Evolutionary conservation across 2,329 filamentous ascomycete genomes (phyloP).

Genomic region (Fusarium hainanense): DNA sequence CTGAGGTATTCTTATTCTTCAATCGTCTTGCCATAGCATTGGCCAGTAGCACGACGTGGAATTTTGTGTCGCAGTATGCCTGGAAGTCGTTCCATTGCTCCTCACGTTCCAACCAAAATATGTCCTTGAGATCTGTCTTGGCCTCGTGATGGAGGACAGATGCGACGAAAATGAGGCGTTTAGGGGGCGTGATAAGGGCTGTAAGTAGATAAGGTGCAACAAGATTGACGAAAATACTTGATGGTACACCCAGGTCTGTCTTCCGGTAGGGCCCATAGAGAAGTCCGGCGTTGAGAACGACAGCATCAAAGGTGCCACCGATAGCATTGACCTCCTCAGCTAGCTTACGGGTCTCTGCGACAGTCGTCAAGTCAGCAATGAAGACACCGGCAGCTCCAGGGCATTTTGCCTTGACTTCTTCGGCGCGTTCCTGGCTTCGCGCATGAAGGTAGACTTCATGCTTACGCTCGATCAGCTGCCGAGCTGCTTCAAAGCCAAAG

Average conservation of each 20-base stretch:
- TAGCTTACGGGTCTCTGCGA: slow-evolving; percentile 35
- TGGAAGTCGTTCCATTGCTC: slow-evolving; percentile 33
- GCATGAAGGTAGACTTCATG: slow-evolving; percentile 42
- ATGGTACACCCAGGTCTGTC: slow-evolving; percentile 31
- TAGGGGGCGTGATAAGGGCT: slow-evolving; percentile 33
- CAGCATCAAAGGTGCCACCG: slow-evolving; percentile 33
- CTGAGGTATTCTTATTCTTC: slow-evolving; percentile 18
- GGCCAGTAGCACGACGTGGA: slow-evolving; percentile 36
- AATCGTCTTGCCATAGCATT: slow-evolving; percentile 36
- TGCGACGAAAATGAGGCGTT: slow-evolving; percentile 32
- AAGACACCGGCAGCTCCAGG: slow-evolving; percentile 35
- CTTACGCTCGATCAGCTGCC: slow-evolving; percentile 38
- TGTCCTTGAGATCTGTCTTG: slow-evolving; percentile 27
- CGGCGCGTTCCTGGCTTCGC: slow-evolving; percentile 33
- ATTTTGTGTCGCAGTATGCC: slow-evolving; percentile 38
- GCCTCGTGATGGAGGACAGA: slow-evolving; percentile 35
- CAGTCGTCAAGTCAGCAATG: slow-evolving; percentile 35
- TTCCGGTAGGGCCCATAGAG: slow-evolving; percentile 34
- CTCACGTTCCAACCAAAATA: slow-evolving; percentile 36
- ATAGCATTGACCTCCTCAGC: slow-evolving; percentile 39
- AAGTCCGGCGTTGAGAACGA: slow-evolving; percentile 38
- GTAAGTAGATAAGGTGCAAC: slow-evolving; percentile 40
- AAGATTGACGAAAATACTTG: slow-evolving; percentile 36
- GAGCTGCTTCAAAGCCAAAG: slow-evolving; percentile 39
- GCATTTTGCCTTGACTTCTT: slow-evolving; percentile 20